A percentile compares a stretch with the other conserved stretches of the same genome.
Conservation (phyloP, 2,329 filamentous ascomycete species). For the Ophiostoma pallidulum region DNA sequence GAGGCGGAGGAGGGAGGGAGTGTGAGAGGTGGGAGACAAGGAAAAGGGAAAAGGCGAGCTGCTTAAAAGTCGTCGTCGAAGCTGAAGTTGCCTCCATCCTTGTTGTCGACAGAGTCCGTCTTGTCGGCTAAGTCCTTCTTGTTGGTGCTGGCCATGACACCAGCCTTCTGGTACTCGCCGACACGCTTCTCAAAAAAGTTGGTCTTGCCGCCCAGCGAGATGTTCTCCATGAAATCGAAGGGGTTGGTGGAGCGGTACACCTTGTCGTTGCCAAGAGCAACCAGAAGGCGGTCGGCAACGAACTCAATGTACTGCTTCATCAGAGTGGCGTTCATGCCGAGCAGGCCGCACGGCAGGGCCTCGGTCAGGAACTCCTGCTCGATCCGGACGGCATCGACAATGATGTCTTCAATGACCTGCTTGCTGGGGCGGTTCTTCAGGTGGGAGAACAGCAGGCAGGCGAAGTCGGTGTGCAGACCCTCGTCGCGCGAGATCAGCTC, state of each 20-base stretch:
- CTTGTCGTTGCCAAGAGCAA: slow-evolving; percentile 90
- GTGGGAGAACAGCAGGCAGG: slow-evolving; percentile 95
- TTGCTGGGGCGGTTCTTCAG: slow-evolving; percentile 83
- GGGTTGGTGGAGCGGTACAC: slow-evolving; percentile 88
- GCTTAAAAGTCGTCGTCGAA: slow-evolving; percentile 96
- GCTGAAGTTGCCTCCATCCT: slow-evolving; percentile 68
- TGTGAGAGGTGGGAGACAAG: slow-evolving; percentile 4
- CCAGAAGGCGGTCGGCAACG: slow-evolving; percentile 86
- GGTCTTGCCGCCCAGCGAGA: slow-evolving; percentile 96
- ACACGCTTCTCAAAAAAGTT: slow-evolving; percentile 99
- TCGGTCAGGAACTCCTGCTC: slow-evolving; percentile 98
- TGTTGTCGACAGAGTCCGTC: slow-evolving; percentile 33
- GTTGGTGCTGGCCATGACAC: slow-evolving; percentile 91
- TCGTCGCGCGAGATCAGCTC: slow-evolving; percentile 99
- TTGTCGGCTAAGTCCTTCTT: slow-evolving; percentile 50
- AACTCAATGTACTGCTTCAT: slow-evolving; percentile 99
- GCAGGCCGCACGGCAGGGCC: slow-evolving; percentile 80
- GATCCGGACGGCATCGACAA: slow-evolving; percentile 85
- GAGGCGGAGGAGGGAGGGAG: background rate
- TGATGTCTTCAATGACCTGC: slow-evolving; percentile 74
- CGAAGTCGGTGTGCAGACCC: slow-evolving; percentile 98
- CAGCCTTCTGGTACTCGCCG: slow-evolving; percentile 98
- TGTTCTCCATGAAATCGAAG: slow-evolving; percentile 99
- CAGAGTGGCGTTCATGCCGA: slow-evolving; percentile 93
- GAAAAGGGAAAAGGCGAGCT: slow-evolving; percentile 11